These are phyloP conservation scores for Neoarthrinium moseri DNA, from an alignment of 2,329 filamentous ascomycete genomes.

Conservation along the genomic window DNA sequence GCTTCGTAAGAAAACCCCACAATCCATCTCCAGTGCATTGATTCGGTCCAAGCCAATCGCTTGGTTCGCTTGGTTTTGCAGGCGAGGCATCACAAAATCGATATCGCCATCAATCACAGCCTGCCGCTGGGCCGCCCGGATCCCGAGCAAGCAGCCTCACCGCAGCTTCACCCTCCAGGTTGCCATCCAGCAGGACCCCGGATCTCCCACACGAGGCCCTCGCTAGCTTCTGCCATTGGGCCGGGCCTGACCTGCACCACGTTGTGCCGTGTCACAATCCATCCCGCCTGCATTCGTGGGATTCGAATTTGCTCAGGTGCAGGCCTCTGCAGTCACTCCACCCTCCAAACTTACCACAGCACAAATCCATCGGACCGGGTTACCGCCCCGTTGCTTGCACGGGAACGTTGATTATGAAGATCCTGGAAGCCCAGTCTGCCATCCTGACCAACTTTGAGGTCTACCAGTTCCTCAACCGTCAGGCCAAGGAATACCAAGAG, in stretches of 20 bases:
- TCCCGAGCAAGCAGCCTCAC: slow-evolving; percentile 1
- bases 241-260: background rate
- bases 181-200: background rate
- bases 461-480: slow-evolving; percentile 61
- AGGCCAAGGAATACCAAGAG: slow-evolving; percentile 50
- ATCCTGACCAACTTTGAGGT: slow-evolving; percentile 74
- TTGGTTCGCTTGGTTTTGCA: no score
- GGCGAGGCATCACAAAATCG: no score
- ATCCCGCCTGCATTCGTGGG: background rate
- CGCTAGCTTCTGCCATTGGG: slow-evolving; percentile 1
- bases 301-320: slow-evolving; percentile 1
- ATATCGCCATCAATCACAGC: no score
- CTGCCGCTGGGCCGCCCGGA: no score
- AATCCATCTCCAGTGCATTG: no score
- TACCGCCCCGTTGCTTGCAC: slow-evolving; percentile 1
- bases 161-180: background rate
- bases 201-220: background rate
- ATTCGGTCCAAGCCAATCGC: no score
- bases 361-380: slow-evolving; percentile 4
- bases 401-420: slow-evolving; percentile 52
- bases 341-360: background rate
- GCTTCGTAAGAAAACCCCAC: no score
- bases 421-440: slow-evolving; percentile 69
- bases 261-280: background rate
- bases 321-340: background rate